Percentiles rank a stretch among this genome's conserved stretches.
phyloP scores from a whole-genome alignment of 352 stramenopile species.

The Lagenidium sp. region DNA sequence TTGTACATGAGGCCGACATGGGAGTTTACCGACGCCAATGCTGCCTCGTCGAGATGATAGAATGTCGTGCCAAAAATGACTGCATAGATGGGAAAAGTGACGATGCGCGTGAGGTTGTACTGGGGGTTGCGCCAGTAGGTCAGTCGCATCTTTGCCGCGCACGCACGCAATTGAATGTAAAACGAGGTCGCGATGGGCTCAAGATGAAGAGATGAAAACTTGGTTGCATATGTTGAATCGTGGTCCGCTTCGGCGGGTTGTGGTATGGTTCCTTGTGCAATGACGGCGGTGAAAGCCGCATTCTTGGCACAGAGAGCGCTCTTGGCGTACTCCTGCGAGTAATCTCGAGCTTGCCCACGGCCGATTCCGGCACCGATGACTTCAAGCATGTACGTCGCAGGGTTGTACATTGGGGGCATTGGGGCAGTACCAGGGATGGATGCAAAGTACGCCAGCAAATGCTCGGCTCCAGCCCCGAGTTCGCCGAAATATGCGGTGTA shows the following conservation, averaged over 20 bases:
- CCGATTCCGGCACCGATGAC: slow-evolving; percentile 52
- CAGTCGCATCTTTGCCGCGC: slow-evolving; percentile 9
- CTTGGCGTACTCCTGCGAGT: slow-evolving; percentile 11
- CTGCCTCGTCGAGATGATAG: slow-evolving; percentile 27
- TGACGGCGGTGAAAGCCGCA: not conserved
- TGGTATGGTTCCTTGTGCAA: not conserved
- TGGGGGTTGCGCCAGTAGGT: slow-evolving; percentile 24
- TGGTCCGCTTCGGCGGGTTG: slow-evolving; percentile 2
- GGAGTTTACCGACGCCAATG: slow-evolving; percentile 35
- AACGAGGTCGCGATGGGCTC: slow-evolving; percentile 15
- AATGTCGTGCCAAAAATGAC: slow-evolving; percentile 65
- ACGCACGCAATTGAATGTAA: slow-evolving; percentile 5
- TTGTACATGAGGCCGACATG: slow-evolving; percentile 69
- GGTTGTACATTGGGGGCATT: slow-evolving; percentile 57
- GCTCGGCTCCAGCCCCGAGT: slow-evolving; percentile 40
- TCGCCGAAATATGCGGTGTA: slow-evolving; percentile 67
- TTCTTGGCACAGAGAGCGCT: slow-evolving; percentile 5
- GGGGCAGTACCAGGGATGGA: slow-evolving; percentile 30
- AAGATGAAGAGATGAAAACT: slow-evolving; percentile 13
- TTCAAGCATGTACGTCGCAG: slow-evolving; percentile 80
- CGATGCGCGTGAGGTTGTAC: slow-evolving; percentile 62
- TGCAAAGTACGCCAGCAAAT: slow-evolving; percentile 72
- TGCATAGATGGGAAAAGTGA: slow-evolving; percentile 42
- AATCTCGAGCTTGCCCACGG: slow-evolving; percentile 10
- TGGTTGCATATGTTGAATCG: too few relatives aligned